Percentiles rank a stretch among this genome's conserved stretches.
Conservation (phyloP, 805 yeast species). For the Lachancea dasiensis region DNA sequence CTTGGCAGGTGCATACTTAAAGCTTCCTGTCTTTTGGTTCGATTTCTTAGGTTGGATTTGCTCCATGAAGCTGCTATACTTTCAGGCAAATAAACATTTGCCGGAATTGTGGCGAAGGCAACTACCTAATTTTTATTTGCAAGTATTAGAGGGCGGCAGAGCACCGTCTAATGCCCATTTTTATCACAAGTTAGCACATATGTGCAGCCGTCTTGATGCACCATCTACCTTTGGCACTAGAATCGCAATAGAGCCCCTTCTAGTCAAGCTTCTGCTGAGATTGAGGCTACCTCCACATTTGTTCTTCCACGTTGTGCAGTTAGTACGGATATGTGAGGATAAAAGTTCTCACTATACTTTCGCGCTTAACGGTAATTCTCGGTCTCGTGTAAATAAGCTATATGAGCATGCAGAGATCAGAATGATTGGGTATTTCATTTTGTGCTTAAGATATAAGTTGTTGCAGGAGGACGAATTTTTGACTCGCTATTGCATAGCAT, state of each 20-base stretch:
- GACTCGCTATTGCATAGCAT: background rate
- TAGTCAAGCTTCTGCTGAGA: conserved; percentile 19
- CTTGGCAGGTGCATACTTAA: conserved; percentile 43
- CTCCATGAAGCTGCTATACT: conserved; percentile 44
- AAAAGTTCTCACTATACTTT: background rate
- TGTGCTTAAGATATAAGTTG: conserved; percentile 20
- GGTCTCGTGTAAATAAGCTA: conserved; percentile 11
- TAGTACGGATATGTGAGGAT: conserved; percentile 12
- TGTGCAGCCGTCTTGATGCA: conserved; percentile 11
- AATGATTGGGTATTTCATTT: conserved; percentile 18
- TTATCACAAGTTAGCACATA: conserved; percentile 26
- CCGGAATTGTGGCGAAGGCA: conserved; percentile 36
- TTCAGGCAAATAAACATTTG: conserved; percentile 35
- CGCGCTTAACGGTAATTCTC: conserved; percentile 9
- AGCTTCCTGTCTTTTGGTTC: conserved; percentile 44
- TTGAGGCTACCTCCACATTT: conserved; percentile 25
- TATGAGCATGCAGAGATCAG: conserved; percentile 19
- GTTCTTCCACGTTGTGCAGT: conserved; percentile 15
- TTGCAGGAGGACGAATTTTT: conserved; percentile 12
- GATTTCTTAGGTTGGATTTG: conserved; percentile 43
- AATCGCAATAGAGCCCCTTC: conserved; percentile 17
- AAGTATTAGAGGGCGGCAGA: conserved; percentile 36
- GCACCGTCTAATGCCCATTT: conserved; percentile 38
- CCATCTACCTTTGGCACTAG: conserved; percentile 10
- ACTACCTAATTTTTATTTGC: conserved; percentile 36